These are phyloP conservation scores for Pythium brachiatum DNA, from an alignment of 352 stramenopile species.

Conservation along the genomic window DNA sequence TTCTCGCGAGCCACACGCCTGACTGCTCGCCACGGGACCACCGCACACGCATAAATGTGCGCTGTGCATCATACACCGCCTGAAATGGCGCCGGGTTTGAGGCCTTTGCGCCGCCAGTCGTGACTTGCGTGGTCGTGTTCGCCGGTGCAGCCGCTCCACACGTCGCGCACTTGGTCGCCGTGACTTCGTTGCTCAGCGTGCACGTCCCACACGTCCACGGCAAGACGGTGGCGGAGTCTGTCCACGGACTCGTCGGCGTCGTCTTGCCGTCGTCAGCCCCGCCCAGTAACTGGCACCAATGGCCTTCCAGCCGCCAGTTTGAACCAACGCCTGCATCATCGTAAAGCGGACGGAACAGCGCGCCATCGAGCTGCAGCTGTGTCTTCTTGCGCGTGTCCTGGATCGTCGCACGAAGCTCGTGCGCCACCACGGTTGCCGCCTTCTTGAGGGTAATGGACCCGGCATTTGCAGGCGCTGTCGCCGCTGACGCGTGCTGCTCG, in stretches of 20 bases:
- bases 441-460: slow-evolving; percentile 68
- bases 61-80: slow-evolving; percentile 47
- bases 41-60: slow-evolving; percentile 74
- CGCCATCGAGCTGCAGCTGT: slow-evolving; percentile 59
- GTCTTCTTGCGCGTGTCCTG: slow-evolving; percentile 36
- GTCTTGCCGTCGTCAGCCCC: slow-evolving; percentile 13
- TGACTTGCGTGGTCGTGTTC: slow-evolving; percentile 33
- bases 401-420: slow-evolving; percentile 64
- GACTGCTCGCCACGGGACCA: slow-evolving; percentile 84
- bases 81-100: slow-evolving; percentile 78
- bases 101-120: slow-evolving; percentile 36
- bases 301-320: slow-evolving; percentile 66
- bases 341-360: slow-evolving; percentile 32
- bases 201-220: slow-evolving; percentile 73
- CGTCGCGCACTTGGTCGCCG: slow-evolving; percentile 59
- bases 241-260: slow-evolving; percentile 4
- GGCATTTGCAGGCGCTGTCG: slow-evolving; percentile 44
- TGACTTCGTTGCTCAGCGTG: slow-evolving; percentile 73
- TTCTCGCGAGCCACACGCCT: slow-evolving; percentile 71
- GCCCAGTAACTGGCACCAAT: slow-evolving; percentile 71
- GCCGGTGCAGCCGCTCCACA: slow-evolving; percentile 61
- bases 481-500: slow-evolving; percentile 47
- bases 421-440: slow-evolving; percentile 51
- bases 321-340: slow-evolving; percentile 15
- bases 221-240: slow-evolving; percentile 14